Conservation (phyloP, 2,329 filamentous ascomycete genomes). For the Fusarium odoratissimum region DNA sequence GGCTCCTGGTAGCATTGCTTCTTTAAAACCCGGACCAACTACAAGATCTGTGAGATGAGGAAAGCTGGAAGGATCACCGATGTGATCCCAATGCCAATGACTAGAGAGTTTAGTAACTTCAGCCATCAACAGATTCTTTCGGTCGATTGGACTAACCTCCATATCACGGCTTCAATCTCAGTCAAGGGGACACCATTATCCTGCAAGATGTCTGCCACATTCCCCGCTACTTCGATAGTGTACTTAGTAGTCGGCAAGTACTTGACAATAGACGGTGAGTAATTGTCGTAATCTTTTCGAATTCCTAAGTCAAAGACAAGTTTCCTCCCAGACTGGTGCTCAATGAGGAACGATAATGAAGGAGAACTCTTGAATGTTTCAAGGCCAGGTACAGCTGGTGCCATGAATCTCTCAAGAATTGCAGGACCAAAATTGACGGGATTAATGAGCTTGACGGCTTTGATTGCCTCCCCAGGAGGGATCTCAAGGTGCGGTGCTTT, state of each 20-base stretch:
- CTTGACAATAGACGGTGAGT: conserved; percentile 39
- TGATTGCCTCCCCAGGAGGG: conserved; percentile 13
- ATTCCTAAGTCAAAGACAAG: conserved; percentile 48
- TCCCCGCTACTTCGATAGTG: conserved; percentile 42
- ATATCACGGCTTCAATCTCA: conserved; percentile 38
- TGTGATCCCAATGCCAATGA: conserved; percentile 65
- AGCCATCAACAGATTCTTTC: background rate
- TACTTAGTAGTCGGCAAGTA: conserved; percentile 46
- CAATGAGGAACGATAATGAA: conserved; percentile 47
- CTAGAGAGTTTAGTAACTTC: conserved; percentile 22
- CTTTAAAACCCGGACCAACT: conserved; percentile 64
- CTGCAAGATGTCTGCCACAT: conserved; percentile 40
- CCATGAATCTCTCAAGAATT: conserved; percentile 54
- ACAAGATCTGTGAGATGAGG: conserved; percentile 58
- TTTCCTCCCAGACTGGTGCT: conserved; percentile 46
- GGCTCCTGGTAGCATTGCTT: conserved; percentile 58
- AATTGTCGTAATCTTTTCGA: conserved; percentile 46
- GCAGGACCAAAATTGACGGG: conserved; percentile 55
- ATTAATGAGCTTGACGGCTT: conserved; percentile 52
- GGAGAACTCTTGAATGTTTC: conserved; percentile 47
- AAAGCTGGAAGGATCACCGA: conserved; percentile 61
- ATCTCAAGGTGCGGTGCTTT: conserved; percentile 4
- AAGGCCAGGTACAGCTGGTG: conserved; percentile 50
- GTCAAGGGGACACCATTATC: conserved; percentile 1
- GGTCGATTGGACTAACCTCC: conserved; percentile 23